These are phyloP conservation scores for Starmerella tilneyi DNA, from an alignment of 805 yeast genomes.

Conservation along the genomic window DNA sequence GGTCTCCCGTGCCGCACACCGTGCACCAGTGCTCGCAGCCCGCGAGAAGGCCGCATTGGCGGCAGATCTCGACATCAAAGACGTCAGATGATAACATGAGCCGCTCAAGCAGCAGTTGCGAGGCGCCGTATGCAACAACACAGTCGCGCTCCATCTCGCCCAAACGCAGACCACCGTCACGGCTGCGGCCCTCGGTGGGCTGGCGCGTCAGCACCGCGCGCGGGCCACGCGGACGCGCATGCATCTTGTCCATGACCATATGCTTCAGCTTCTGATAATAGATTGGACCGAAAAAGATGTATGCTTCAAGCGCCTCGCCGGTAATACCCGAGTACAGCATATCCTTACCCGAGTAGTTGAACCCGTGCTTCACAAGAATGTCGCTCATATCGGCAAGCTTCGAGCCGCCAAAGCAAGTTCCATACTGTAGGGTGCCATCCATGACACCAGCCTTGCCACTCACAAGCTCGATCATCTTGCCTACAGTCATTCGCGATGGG, in stretches of 20 bases:
- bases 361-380: slow-evolving; percentile 81
- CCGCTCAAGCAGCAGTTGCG: slow-evolving; percentile 84
- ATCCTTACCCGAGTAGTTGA: slow-evolving; percentile 91
- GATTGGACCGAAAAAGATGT: slow-evolving; percentile 96
- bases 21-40: slow-evolving; percentile 98
- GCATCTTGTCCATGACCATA: slow-evolving; percentile 98
- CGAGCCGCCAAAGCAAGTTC: slow-evolving; percentile 98
- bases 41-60: slow-evolving; percentile 79
- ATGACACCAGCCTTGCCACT: slow-evolving; percentile 97
- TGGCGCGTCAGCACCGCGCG: slow-evolving; percentile 96
- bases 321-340: slow-evolving; percentile 96
- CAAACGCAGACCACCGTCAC: slow-evolving; percentile 97
- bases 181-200: slow-evolving; percentile 96
- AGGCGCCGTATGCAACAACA: slow-evolving; percentile 98
- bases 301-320: slow-evolving; percentile 94
- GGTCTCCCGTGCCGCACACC: slow-evolving; percentile 82
- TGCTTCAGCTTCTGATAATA: slow-evolving; percentile 97
- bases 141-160: slow-evolving; percentile 99
- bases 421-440: slow-evolving; percentile 83
- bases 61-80: slow-evolving; percentile 92
- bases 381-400: slow-evolving; percentile 89
- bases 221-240: slow-evolving; percentile 98
- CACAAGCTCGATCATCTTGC: slow-evolving; percentile 92
- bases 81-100: slow-evolving; percentile 96
- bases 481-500: slow-evolving; percentile 99